These are phyloP conservation scores for Phytophthora sojae DNA, from an alignment of 352 stramenopile species.

Conservation along the genomic window DNA sequence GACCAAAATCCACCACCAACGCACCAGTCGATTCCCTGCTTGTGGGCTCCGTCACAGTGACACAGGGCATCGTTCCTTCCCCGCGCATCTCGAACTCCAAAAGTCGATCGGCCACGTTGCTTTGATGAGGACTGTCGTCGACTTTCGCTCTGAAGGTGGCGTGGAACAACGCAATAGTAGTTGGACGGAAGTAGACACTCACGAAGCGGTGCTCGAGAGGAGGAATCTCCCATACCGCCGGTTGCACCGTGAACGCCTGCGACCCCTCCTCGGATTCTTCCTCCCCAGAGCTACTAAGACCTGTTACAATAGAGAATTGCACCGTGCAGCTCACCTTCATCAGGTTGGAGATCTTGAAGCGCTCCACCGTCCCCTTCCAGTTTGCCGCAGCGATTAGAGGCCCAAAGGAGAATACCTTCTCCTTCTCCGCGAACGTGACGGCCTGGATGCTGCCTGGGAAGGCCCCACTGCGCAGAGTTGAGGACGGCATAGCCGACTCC, in stretches of 20 bases:
- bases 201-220: conserved; percentile 95
- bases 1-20: conserved; percentile 85
- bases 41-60: conserved; percentile 89
- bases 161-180: conserved; percentile 85
- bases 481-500: conserved; percentile 26
- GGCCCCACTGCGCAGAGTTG: conserved; percentile 20
- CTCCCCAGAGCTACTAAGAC: conserved; percentile 19
- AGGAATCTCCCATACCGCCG: conserved; percentile 92
- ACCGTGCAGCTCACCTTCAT: conserved; percentile 94
- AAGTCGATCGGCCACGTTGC: conserved; percentile 36
- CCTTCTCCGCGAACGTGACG: conserved; percentile 85
- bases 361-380: conserved; percentile 86
- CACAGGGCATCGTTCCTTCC: conserved; percentile 93
- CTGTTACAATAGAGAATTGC: conserved; percentile 75
- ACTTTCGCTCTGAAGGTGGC: conserved; percentile 87
- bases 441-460: conserved; percentile 53
- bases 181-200: conserved; percentile 94
- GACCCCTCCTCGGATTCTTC: conserved; percentile 13
- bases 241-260: conserved; percentile 90
- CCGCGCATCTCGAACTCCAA: conserved; percentile 92
- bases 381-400: conserved; percentile 73
- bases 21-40: conserved; percentile 63
- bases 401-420: conserved; percentile 91
- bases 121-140: conserved; percentile 67
- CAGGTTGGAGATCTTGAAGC: conserved; percentile 96